phyloP scores from a whole-genome alignment of 257 asterid genomes.

The Anisodus acutangulus region DNA sequence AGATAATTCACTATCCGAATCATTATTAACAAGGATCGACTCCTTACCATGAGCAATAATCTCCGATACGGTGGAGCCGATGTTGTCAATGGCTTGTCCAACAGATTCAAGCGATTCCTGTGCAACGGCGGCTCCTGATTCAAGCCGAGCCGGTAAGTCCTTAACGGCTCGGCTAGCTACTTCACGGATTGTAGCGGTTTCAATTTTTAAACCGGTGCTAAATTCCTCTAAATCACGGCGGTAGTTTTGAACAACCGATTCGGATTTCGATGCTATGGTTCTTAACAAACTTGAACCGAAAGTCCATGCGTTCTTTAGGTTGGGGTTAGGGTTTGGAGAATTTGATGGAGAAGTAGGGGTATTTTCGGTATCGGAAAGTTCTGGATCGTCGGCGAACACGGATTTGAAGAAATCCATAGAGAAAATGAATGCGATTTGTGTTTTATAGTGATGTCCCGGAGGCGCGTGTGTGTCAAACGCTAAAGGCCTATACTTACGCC shows the following conservation, averaged over 20 bases:
- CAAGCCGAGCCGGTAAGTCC: conserved; percentile 74
- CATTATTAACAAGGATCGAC: conserved; percentile 50
- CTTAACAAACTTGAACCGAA: conserved; percentile 65
- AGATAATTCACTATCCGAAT: conserved; percentile 39
- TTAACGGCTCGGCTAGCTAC: conserved; percentile 76
- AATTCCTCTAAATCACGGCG: conserved; percentile 77
- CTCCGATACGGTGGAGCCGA: conserved; percentile 64
- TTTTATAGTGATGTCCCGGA: neutral
- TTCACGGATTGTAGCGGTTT: conserved; percentile 71
- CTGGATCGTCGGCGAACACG: conserved; percentile 63
- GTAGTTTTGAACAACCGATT: conserved; percentile 71
- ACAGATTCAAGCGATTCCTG: conserved; percentile 85
- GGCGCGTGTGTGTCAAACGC: neutral
- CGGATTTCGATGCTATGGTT: conserved; percentile 74
- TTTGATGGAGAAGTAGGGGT: conserved; percentile 42
- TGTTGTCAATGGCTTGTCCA: conserved; percentile 79
- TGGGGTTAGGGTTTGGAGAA: conserved; percentile 42
- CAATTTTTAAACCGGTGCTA: conserved; percentile 64
- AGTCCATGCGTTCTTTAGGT: conserved; percentile 50
- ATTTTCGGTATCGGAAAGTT: conserved; percentile 41
- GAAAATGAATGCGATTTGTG: neutral
- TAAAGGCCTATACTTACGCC: neutral
- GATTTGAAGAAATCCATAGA: conserved; percentile 85
- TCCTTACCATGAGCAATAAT: conserved; percentile 66
- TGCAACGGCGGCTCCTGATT: conserved; percentile 84